Conservation (phyloP, 352 stramenopile species). For the Phytopythium boreale region DNA sequence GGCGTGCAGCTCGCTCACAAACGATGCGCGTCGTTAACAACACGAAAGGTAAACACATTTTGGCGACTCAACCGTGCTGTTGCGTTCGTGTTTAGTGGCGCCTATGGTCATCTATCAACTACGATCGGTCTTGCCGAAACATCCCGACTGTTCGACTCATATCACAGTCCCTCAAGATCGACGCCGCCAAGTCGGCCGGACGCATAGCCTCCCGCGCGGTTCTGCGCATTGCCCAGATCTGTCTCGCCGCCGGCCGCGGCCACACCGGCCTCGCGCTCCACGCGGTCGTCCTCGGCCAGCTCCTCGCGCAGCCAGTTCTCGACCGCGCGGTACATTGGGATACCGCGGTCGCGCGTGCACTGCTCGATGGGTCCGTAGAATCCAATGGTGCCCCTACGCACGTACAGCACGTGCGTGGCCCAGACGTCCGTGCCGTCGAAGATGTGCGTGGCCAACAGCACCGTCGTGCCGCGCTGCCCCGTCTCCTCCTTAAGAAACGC, state of each 20-base stretch:
- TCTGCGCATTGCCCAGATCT: conserved; percentile 63
- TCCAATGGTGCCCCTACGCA: conserved; percentile 59
- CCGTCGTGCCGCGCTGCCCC: conserved; percentile 52
- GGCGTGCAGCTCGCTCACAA: background rate
- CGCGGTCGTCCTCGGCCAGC: conserved; percentile 71
- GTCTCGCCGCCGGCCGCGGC: conserved; percentile 32
- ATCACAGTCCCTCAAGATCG: conserved; percentile 33
- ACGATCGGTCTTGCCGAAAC: background rate
- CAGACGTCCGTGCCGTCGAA: conserved; percentile 97
- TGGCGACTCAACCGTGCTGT: background rate
- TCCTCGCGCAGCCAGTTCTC: conserved; percentile 93
- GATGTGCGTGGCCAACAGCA: conserved; percentile 92
- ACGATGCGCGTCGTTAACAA: background rate
- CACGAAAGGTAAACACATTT: background rate
- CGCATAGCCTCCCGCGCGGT: conserved; percentile 73
- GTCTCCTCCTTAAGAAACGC: conserved; percentile 89
- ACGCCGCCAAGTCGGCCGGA: conserved; percentile 62
- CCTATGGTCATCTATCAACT: background rate
- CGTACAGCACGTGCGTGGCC: conserved; percentile 94
- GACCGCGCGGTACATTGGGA: conserved; percentile 90
- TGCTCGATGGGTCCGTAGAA: conserved; percentile 64
- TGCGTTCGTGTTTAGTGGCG: background rate
- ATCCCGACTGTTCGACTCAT: background rate
- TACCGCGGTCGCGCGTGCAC: conserved; percentile 50
- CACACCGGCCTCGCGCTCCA: conserved; percentile 55